These are phyloP conservation scores for Ophiognomonia clavigignenti-juglandacearum DNA, from an alignment of 2,329 filamentous ascomycete species.

Conservation along the genomic window DNA sequence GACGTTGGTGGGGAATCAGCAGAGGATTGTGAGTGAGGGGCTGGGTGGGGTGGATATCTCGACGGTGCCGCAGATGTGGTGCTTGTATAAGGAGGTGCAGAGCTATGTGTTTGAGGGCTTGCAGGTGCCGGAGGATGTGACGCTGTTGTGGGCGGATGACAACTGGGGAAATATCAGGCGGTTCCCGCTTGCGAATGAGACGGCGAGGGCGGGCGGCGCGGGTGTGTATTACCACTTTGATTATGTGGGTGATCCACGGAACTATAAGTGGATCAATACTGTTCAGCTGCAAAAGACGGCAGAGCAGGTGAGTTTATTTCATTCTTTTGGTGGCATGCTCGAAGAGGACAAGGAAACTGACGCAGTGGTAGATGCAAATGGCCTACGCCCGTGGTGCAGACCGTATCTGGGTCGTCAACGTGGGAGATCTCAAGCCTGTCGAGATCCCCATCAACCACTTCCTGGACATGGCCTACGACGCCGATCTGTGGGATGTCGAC, in stretches of 20 bases:
- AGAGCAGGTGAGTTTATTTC: conserved; percentile 32
- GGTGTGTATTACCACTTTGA: conserved; percentile 62
- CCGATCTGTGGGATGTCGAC: conserved; percentile 49
- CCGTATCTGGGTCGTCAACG: conserved; percentile 63
- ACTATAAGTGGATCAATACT: conserved; percentile 60
- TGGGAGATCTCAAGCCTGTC: conserved; percentile 61
- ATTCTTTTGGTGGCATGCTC: background rate
- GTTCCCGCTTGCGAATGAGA: conserved; percentile 56
- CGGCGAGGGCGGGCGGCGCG: conserved; percentile 53
- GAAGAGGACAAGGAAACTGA: background rate
- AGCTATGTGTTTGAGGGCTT: conserved; percentile 63
- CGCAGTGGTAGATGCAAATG: conserved; percentile 45
- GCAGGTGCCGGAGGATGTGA: conserved; percentile 60
- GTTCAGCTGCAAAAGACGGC: conserved; percentile 57
- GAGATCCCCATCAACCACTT: conserved; percentile 64
- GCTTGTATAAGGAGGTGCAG: conserved; percentile 70
- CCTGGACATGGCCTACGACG: conserved; percentile 64
- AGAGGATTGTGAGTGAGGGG: conserved; percentile 51
- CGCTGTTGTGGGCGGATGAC: conserved; percentile 64
- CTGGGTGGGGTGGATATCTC: conserved; percentile 44
- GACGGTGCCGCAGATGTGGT: conserved; percentile 64
- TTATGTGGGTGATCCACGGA: conserved; percentile 43
- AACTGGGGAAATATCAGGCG: conserved; percentile 64
- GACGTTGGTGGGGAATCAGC: conserved; percentile 55
- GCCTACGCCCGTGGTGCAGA: conserved; percentile 54